phyloP scores from a whole-genome alignment of 176 grass and related monocot species.

The Themeda triandra region DNA sequence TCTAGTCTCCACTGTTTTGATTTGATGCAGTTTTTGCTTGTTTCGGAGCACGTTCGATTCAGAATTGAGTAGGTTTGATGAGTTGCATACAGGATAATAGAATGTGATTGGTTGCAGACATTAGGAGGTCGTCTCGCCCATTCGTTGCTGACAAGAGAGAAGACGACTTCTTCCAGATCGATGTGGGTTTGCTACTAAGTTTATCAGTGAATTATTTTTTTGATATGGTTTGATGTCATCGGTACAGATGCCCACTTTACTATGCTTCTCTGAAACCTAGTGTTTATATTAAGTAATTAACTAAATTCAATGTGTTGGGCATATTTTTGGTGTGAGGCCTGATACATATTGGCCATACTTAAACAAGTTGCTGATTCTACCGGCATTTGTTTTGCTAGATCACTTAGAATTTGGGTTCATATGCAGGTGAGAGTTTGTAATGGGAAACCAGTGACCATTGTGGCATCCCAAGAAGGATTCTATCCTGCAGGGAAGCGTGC shows the following conservation, averaged over 20 bases:
- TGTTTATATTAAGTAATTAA: neutral
- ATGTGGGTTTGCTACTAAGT: slow-evolving; percentile 50
- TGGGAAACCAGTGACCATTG: slow-evolving; percentile 79
- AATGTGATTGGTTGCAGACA: slow-evolving; percentile 52
- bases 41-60: neutral
- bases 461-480: slow-evolving; percentile 73
- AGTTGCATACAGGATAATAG: neutral
- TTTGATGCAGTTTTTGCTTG: neutral
- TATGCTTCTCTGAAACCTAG: neutral
- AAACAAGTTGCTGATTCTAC: neutral
- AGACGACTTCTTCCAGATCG: slow-evolving; percentile 92
- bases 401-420: neutral
- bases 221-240: neutral
- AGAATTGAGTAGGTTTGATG: neutral
- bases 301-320: neutral
- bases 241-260: neutral
- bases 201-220: neutral
- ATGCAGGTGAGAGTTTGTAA: slow-evolving; percentile 81
- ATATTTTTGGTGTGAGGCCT: neutral
- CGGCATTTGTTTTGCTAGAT: neutral
- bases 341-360: neutral
- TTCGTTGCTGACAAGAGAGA: slow-evolving; percentile 81
- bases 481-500: slow-evolving; percentile 71
- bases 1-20: neutral
- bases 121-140: slow-evolving; percentile 68